Percentiles rank a stretch among this genome's conserved stretches.
Evolutionary conservation across 2,329 filamentous ascomycete genomes (phyloP).

Genomic region (Thelonectria discophora): DNA sequence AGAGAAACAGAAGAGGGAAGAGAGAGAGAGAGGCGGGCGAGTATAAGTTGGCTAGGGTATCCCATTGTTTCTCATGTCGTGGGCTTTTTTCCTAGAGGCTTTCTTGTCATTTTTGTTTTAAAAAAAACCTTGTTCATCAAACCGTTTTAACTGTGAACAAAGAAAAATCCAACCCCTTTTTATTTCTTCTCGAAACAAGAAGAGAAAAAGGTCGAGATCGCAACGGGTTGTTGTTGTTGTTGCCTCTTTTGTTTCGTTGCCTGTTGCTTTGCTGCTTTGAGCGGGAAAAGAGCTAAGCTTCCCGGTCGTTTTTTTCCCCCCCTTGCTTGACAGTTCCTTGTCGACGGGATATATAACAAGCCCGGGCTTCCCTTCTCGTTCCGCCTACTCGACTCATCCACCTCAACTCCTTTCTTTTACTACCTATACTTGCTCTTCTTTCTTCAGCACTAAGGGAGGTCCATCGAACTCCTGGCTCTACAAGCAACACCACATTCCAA

Average conservation of each 20-base stretch:
- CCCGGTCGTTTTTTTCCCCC: too few relatives aligned
- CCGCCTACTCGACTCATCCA: neutral
- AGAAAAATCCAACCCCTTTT: too few relatives aligned
- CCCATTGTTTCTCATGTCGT: conserved; percentile 17
- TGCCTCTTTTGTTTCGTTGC: too few relatives aligned
- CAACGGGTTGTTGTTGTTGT: too few relatives aligned
- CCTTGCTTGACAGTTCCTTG: too few relatives aligned
- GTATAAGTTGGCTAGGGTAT: conserved; percentile 52
- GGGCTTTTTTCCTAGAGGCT: neutral
- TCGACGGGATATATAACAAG: neutral
- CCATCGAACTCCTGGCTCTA: too few relatives aligned
- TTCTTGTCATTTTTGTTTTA: neutral
- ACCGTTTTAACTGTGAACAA: too few relatives aligned
- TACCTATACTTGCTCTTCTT: neutral
- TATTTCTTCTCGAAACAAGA: too few relatives aligned
- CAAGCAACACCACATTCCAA: neutral
- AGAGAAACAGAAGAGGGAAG: too few relatives aligned
- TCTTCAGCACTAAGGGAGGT: neutral
- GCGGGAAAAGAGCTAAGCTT: too few relatives aligned
- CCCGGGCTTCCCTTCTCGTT: neutral
- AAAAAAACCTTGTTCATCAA: neutral
- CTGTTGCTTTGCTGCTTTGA: too few relatives aligned
- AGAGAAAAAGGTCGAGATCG: too few relatives aligned
- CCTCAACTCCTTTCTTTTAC: neutral
- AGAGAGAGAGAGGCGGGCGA: conserved; percentile 41